Evolutionary conservation across 345 rosid genomes (phyloP).

Genomic region (Populus ilicifolia): DNA sequence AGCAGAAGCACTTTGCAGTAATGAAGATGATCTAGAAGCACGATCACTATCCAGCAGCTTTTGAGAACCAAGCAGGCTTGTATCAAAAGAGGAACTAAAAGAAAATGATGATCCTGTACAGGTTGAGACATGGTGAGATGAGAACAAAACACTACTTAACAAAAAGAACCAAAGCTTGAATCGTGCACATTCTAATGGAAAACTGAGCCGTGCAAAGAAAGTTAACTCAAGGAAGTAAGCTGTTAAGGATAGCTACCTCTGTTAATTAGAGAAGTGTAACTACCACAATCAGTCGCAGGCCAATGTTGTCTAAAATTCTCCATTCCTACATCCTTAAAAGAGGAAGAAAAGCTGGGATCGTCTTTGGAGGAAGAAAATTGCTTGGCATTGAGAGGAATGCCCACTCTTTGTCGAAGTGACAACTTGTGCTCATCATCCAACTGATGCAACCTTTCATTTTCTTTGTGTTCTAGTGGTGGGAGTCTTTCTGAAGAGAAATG

Average conservation of each 20-base stretch:
- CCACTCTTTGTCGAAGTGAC: constrained; percentile 23
- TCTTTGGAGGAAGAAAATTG: constrained; percentile 27
- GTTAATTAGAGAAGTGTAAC: constrained; percentile 31
- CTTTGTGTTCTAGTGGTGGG: constrained; percentile 21
- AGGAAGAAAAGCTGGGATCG: constrained; percentile 35
- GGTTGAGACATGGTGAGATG: constrained; percentile 25
- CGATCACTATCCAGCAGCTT: constrained; percentile 27
- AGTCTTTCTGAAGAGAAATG: constrained; percentile 28
- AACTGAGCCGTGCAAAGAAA: constrained; percentile 34
- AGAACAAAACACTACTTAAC: constrained; percentile 9
- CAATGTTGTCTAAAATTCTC: constrained; percentile 32
- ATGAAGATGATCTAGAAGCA: constrained; percentile 35
- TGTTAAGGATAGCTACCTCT: constrained; percentile 33
- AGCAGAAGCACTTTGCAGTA: constrained; percentile 31
- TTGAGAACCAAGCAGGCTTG: constrained; percentile 32
- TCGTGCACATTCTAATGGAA: constrained; percentile 1
- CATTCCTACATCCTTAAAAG: constrained; percentile 32
- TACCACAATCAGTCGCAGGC: constrained; percentile 31
- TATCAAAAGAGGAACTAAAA: constrained; percentile 31
- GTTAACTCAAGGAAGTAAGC: constrained; percentile 42
- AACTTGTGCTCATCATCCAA: constrained; percentile 23
- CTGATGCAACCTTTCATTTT: constrained; percentile 22
- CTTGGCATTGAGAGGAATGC: constrained; percentile 20
- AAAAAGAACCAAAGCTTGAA: constrained; percentile 19
- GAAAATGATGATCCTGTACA: constrained; percentile 35